phyloP scores from a whole-genome alignment of 2,329 filamentous ascomycete genomes.

The Cercospora berteroae region DNA sequence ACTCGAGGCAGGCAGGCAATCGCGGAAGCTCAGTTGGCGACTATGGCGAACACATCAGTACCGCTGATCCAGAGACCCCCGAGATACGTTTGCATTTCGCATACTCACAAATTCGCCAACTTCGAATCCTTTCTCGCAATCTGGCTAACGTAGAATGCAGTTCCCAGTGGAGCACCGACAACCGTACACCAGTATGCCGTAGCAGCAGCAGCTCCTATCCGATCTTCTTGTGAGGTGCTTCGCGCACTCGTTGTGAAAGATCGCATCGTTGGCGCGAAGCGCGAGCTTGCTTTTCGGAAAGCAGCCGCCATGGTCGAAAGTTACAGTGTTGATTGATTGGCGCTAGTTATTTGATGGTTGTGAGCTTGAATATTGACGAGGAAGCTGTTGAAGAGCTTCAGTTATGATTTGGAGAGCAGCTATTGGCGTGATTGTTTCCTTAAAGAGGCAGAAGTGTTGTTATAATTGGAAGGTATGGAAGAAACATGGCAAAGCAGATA shows the following conservation, averaged over 20 bases:
- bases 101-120: conserved; percentile 35
- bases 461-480: background rate
- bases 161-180: conserved; percentile 38
- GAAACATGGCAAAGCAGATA: background rate
- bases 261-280: background rate
- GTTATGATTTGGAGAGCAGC: background rate
- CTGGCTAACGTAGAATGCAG: conserved; percentile 36
- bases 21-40: conserved; percentile 38
- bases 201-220: conserved; percentile 30
- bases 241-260: conserved; percentile 31
- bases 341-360: background rate
- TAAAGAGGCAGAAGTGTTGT: background rate
- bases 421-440: background rate
- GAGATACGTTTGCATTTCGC: background rate
- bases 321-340: background rate
- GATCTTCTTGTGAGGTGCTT: conserved; percentile 26
- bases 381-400: background rate
- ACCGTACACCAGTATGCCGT: conserved; percentile 38
- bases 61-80: background rate
- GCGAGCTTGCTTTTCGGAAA: background rate
- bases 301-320: background rate
- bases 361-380: background rate
- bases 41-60: conserved; percentile 18
- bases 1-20: conserved; percentile 37
- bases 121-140: conserved; percentile 34